These are phyloP conservation scores for Edhazardia aedis DNA, from an alignment of 371 early-diverging fungal species.

Conservation along the genomic window DNA sequence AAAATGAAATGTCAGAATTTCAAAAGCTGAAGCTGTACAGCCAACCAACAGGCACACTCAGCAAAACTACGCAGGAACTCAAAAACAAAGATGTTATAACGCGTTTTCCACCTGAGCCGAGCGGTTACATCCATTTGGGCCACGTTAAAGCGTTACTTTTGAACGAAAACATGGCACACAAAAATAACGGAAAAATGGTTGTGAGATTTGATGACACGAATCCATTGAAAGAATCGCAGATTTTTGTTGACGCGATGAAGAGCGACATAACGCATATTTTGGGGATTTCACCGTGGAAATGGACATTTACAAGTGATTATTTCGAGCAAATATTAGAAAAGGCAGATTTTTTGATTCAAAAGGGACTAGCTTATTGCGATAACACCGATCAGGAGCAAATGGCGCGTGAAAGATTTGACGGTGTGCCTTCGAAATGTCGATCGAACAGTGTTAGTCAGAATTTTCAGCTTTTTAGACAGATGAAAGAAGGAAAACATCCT, in stretches of 20 bases:
- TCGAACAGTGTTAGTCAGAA: slow-evolving; percentile 67
- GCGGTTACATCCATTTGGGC: slow-evolving; percentile 89
- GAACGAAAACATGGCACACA: slow-evolving; percentile 80
- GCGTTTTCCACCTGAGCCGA: slow-evolving; percentile 91
- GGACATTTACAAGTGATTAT: slow-evolving; percentile 76
- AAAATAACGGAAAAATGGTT: slow-evolving; percentile 70
- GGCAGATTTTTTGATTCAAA: slow-evolving; percentile 64
- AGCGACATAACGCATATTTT: slow-evolving; percentile 38
- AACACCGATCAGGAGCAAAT: slow-evolving; percentile 70
- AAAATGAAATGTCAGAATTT: too few relatives aligned
- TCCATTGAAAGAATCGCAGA: slow-evolving; percentile 73
- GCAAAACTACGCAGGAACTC: too few relatives aligned
- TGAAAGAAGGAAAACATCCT: slow-evolving; percentile 53
- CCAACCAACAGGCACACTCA: too few relatives aligned
- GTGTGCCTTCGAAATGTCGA: slow-evolving; percentile 65
- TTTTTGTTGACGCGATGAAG: slow-evolving; percentile 37
- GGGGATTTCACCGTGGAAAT: slow-evolving; percentile 58
- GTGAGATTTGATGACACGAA: slow-evolving; percentile 99
- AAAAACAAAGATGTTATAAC: slow-evolving; percentile 66
- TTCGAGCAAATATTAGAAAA: slow-evolving; percentile 67
- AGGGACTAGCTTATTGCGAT: slow-evolving; percentile 82
- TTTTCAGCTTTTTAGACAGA: slow-evolving; percentile 67
- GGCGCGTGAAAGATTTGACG: slow-evolving; percentile 68
- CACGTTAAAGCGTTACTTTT: slow-evolving; percentile 94
- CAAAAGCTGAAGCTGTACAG: too few relatives aligned